Conservation (phyloP, 139 green algal genomes). For the Picochlorum sp. region DNA sequence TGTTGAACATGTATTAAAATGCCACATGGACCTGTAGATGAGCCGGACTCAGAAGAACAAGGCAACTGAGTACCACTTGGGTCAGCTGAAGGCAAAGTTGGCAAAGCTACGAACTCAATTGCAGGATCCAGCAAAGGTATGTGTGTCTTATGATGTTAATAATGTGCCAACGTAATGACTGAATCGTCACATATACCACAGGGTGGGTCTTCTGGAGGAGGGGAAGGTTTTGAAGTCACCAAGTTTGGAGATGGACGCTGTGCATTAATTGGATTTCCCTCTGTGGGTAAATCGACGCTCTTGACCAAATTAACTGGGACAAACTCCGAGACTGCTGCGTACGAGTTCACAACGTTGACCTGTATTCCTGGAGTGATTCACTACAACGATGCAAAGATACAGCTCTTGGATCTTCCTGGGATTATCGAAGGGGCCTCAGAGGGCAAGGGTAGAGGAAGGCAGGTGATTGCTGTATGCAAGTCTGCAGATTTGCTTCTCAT, state of each 20-base stretch:
- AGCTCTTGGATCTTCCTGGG: conserved; percentile 96
- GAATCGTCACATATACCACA: background rate
- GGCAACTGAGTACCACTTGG: conserved; percentile 73
- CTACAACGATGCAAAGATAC: conserved; percentile 99
- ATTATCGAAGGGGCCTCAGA: conserved; percentile 97
- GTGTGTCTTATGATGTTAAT: background rate
- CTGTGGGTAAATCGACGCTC: conserved; percentile 97
- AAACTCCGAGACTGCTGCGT: conserved; percentile 77
- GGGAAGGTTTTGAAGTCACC: conserved; percentile 93
- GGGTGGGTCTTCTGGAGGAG: conserved; percentile 30
- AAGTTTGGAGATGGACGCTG: conserved; percentile 95
- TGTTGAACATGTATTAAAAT: background rate
- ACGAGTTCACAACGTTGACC: conserved; percentile 99
- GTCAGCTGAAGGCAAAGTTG: conserved; percentile 93
- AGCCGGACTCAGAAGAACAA: conserved; percentile 81
- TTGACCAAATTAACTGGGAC: conserved; percentile 89
- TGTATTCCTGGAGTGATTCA: conserved; percentile 94
- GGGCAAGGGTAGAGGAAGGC: conserved; percentile 86
- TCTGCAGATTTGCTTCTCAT: conserved; percentile 95
- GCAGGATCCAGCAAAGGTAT: conserved; percentile 66
- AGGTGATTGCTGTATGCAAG: conserved; percentile 99
- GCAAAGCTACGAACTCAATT: conserved; percentile 95
- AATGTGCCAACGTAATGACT: background rate
- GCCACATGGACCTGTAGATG: conserved; percentile 52
- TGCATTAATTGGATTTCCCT: conserved; percentile 92